Evolutionary conservation across 345 rosid species (phyloP).

Genomic region (Bruguiera parviflora): DNA sequence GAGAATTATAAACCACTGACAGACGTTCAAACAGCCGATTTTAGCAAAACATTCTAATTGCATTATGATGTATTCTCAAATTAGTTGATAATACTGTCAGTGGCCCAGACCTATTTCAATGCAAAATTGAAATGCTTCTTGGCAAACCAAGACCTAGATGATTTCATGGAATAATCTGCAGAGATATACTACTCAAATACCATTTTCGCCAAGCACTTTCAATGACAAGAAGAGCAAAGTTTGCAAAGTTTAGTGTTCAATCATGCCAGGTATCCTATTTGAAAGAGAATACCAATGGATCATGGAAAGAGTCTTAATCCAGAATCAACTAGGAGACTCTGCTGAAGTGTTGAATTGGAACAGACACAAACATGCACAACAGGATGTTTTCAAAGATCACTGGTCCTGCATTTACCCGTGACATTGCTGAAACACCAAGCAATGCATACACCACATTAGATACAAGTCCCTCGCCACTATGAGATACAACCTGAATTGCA

Average conservation of each 20-base stretch:
- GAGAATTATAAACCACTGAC: too few relatives aligned
- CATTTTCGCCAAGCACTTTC: neutral
- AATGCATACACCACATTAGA: slow-evolving; percentile 87
- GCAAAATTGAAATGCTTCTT: too few relatives aligned
- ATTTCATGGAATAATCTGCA: too few relatives aligned
- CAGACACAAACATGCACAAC: too few relatives aligned
- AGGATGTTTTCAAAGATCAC: neutral
- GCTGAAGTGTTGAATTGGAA: too few relatives aligned
- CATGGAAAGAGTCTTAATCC: neutral
- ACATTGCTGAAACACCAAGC: slow-evolving; percentile 96
- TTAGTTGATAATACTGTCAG: too few relatives aligned
- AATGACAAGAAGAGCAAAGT: neutral
- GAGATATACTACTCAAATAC: neutral
- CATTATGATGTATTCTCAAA: too few relatives aligned
- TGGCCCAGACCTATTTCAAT: too few relatives aligned
- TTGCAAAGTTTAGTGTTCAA: neutral
- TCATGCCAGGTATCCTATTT: neutral
- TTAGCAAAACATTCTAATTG: too few relatives aligned
- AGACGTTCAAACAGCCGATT: too few relatives aligned
- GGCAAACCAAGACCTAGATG: too few relatives aligned
- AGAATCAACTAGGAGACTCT: neutral
- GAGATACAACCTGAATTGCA: slow-evolving; percentile 69
- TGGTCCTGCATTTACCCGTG: slow-evolving; percentile 57
- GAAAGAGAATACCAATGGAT: neutral
- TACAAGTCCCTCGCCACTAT: slow-evolving; percentile 85